Evolutionary conservation across 805 yeast species (phyloP).

Genomic region (Diddensiella santjacobensis): DNA sequence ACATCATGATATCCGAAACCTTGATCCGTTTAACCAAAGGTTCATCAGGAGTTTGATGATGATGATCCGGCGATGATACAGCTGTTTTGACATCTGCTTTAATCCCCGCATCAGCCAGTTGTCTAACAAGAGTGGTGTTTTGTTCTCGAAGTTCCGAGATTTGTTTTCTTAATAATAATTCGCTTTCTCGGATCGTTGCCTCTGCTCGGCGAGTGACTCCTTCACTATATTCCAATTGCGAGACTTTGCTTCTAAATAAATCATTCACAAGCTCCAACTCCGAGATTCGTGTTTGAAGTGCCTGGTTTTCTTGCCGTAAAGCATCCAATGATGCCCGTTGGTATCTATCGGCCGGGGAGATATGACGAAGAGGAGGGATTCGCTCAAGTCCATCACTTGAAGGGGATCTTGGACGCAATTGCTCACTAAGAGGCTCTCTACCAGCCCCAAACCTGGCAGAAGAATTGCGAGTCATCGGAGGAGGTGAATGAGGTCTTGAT

Average conservation of each 20-base stretch:
- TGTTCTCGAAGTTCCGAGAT: constrained; percentile 18
- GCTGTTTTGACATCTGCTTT: not conserved
- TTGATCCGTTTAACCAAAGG: constrained; percentile 18
- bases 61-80: not conserved
- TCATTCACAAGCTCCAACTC: constrained; percentile 91
- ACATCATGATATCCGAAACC: constrained; percentile 18
- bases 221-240: constrained; percentile 66
- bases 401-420: constrained; percentile 20
- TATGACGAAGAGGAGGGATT: constrained; percentile 17
- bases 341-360: constrained; percentile 2
- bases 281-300: constrained; percentile 69
- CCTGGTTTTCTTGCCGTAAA: constrained; percentile 4
- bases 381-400: constrained; percentile 12
- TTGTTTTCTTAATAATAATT: constrained; percentile 18
- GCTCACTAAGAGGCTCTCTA: constrained; percentile 21
- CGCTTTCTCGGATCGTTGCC: constrained; percentile 19
- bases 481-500: constrained; percentile 25
- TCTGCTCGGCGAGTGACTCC: constrained; percentile 30
- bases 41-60: constrained; percentile 2
- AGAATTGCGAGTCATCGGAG: not conserved
- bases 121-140: not conserved
- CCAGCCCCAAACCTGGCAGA: constrained; percentile 6
- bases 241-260: constrained; percentile 73
- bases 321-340: constrained; percentile 5
- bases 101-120: not conserved